Evolutionary conservation across 2,329 filamentous ascomycete species (phyloP).

Genomic region (Cadophora gregata): DNA sequence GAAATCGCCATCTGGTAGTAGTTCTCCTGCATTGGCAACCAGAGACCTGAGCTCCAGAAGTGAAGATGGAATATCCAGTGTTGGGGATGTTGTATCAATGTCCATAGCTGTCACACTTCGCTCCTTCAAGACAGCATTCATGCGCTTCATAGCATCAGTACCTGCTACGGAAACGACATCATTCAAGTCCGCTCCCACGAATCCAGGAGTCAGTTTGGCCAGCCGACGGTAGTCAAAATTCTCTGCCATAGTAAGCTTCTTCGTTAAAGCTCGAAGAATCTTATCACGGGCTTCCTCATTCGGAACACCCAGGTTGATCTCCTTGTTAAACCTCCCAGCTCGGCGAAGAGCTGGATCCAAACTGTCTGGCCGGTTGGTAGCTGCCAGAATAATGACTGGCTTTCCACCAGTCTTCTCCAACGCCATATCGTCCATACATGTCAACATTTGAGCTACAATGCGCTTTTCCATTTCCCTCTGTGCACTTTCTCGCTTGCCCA

Average conservation of each 20-base stretch:
- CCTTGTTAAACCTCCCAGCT: slow-evolving; percentile 79
- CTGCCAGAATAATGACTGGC: slow-evolving; percentile 87
- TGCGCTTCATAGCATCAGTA: slow-evolving; percentile 47
- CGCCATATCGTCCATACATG: slow-evolving; percentile 84
- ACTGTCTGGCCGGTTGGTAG: slow-evolving; percentile 87
- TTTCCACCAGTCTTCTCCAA: slow-evolving; percentile 75
- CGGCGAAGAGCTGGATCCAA: slow-evolving; percentile 79
- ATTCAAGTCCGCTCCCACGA: slow-evolving; percentile 88
- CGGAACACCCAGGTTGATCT: slow-evolving; percentile 87
- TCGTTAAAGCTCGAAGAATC: slow-evolving; percentile 77
- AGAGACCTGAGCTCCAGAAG: slow-evolving; percentile 56
- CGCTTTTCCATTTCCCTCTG: slow-evolving; percentile 90
- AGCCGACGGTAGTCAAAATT: slow-evolving; percentile 77
- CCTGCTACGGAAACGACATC: slow-evolving; percentile 56
- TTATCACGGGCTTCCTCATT: slow-evolving; percentile 77
- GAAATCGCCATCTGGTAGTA: slow-evolving; percentile 58
- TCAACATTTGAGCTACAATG: slow-evolving; percentile 81
- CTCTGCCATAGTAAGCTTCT: slow-evolving; percentile 65
- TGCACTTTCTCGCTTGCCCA: slow-evolving; percentile 81
- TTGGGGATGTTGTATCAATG: slow-evolving; percentile 36
- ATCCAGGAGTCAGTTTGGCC: slow-evolving; percentile 87
- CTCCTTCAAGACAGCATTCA: slow-evolving; percentile 44
- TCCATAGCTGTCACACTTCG: slow-evolving; percentile 43
- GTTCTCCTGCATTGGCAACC: slow-evolving; percentile 59
- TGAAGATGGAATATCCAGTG: slow-evolving; percentile 35